Evolutionary conservation across 805 yeast species (phyloP), one percentile per base, ranked within the genome.

Genomic region (Candida krabiensis): DNA sequence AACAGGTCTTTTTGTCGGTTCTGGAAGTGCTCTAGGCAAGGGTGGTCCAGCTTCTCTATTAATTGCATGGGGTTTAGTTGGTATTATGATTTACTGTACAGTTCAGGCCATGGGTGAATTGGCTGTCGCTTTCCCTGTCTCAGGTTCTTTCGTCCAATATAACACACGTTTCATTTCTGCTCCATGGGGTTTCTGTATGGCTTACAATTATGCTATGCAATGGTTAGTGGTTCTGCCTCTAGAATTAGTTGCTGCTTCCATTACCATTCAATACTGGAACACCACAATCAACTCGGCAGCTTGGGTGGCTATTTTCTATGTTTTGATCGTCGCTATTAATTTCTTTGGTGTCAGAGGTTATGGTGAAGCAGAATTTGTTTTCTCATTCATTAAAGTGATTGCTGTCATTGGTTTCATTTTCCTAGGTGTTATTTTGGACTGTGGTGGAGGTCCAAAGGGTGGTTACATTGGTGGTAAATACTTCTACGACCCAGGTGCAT

Each of bases 11-110:
- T 79, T 87, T 44, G 83, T 87, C 22, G 87, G 88, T 55, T 75
- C 88, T 2, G 86, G 86, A 43, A 61, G 71, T 13, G 74, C 86
- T 2, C 62, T 85, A 35, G 49, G 71, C 14, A 66, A 71, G 22
- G 85, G 87, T 57, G 93, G 93, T 19, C 91, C 93, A n/a, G 86
- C 83, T 12, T 74, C 82, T 28, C 60, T 83, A 26, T 71, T 83
- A 36, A 76, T 82, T 36, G 83, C 75, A 36, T 75, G 82, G 73
- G 56, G 66, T 24, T 64, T 80, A 39, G 70, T 77, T 21, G 85
- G 86, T 56, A 56, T 75, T 23, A 72, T 80, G 71, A 73, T 80
- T 52, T 80, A 71, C 63, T 65, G 73, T 53, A 76, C 82, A 40
- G 79, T 80, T 43, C 83, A 80, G 63, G 78, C 85, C 12, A 58